Conservation (phyloP, 1,284 basidiomycete species). For the Amylostereum areolatum region DNA sequence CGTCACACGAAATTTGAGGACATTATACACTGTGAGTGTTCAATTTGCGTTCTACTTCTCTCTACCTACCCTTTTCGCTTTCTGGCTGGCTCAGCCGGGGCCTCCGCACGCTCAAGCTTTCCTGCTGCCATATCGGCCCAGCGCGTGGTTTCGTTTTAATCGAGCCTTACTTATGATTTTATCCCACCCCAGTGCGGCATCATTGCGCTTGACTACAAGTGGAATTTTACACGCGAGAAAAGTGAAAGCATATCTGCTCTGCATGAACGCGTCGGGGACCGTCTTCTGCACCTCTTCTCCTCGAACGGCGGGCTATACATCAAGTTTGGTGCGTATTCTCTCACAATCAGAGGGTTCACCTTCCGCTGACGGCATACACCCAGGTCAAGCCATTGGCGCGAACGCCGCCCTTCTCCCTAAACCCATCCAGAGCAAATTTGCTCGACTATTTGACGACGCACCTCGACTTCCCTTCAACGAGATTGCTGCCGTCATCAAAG, state of each 20-base stretch:
- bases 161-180: background rate
- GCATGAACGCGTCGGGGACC: constrained; percentile 77
- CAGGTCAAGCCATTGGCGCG: constrained; percentile 73
- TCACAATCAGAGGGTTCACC: background rate
- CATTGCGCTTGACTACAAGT: constrained; percentile 76
- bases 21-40: constrained; percentile 55
- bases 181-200: constrained; percentile 42
- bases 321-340: constrained; percentile 65
- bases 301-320: constrained; percentile 85
- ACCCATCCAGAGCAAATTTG: constrained; percentile 78
- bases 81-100: background rate
- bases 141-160: background rate
- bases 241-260: constrained; percentile 68
- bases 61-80: background rate
- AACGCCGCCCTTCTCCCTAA: constrained; percentile 80
- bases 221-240: constrained; percentile 71
- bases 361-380: background rate
- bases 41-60: no score
- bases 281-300: constrained; percentile 70
- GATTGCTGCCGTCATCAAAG: constrained; percentile 62
- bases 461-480: constrained; percentile 74
- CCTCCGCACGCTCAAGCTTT: background rate
- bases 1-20: constrained; percentile 55
- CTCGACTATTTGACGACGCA: constrained; percentile 79
- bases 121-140: background rate